Evolutionary conservation across 345 rosid species (phyloP).

Genomic region (Linum trigynum): DNA sequence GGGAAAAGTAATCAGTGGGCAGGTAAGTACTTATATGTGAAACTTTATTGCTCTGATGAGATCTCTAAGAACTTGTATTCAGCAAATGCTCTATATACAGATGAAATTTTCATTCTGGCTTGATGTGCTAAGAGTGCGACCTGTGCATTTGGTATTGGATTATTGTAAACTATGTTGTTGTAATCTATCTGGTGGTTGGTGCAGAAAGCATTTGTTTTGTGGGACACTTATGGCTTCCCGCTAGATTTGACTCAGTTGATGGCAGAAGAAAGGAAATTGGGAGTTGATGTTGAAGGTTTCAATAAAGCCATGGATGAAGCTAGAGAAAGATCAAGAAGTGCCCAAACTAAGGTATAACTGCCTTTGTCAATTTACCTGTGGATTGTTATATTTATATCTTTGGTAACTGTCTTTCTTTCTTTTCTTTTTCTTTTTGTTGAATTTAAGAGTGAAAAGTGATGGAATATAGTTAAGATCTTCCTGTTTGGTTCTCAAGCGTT

Average conservation of each 20-base stretch:
- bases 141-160: not conserved
- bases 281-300: conserved; percentile 77
- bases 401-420: not conserved
- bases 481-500: conserved; percentile 1
- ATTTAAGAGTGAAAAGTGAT: too few species aligned
- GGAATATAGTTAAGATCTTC: too few species aligned
- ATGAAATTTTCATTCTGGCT: not conserved
- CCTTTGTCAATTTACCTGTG: not conserved
- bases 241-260: conserved; percentile 94
- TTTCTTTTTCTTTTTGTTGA: too few species aligned
- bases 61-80: not conserved
- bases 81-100: not conserved
- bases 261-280: conserved; percentile 89
- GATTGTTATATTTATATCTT: not conserved
- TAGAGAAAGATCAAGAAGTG: conserved; percentile 86
- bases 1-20: conserved; percentile 68
- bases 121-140: not conserved
- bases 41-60: not conserved
- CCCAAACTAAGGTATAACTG: conserved; percentile 59
- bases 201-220: conserved; percentile 92
- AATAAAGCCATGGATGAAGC: conserved; percentile 82
- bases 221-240: conserved; percentile 98
- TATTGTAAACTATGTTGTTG: conserved; percentile 1
- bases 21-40: conserved; percentile 29
- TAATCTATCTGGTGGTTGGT: conserved; percentile 7